A percentile compares a stretch with the other conserved stretches of the same genome.
Evolutionary conservation across 2,329 filamentous ascomycete genomes (phyloP).

Genomic region (Scopulariopsis brevicaulis): DNA sequence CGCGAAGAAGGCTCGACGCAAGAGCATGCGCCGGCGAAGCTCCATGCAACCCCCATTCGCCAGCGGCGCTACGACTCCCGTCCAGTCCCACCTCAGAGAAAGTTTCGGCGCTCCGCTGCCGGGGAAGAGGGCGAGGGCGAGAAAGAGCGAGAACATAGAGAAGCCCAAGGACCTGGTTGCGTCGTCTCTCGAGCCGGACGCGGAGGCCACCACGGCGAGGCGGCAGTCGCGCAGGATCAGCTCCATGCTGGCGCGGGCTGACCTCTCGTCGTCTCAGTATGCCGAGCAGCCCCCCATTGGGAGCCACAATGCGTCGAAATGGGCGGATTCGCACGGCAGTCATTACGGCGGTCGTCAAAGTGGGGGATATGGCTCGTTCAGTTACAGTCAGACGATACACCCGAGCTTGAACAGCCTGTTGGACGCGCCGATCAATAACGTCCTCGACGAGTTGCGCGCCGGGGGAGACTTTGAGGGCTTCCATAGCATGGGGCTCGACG

Average conservation of each 20-base stretch:
- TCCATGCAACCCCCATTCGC: slow-evolving; percentile 56
- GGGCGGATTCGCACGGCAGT: slow-evolving; percentile 65
- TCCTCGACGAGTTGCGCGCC: slow-evolving; percentile 56
- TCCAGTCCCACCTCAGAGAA: slow-evolving; percentile 60
- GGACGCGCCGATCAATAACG: slow-evolving; percentile 56
- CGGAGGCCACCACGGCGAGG: slow-evolving; percentile 35
- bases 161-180: slow-evolving; percentile 45
- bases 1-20: slow-evolving; percentile 31
- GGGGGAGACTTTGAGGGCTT: slow-evolving; percentile 56
- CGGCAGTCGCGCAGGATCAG: slow-evolving; percentile 71
- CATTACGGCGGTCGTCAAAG: slow-evolving; percentile 52
- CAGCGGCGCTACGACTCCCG: slow-evolving; percentile 68
- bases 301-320: slow-evolving; percentile 35
- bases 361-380: slow-evolving; percentile 25
- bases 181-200: slow-evolving; percentile 60
- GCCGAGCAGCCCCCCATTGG: slow-evolving; percentile 46
- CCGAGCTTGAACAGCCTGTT: slow-evolving; percentile 49
- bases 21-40: slow-evolving; percentile 42
- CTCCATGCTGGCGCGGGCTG: slow-evolving; percentile 77
- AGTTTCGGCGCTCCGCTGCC: slow-evolving; percentile 56
- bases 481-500: slow-evolving; percentile 60
- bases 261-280: slow-evolving; percentile 78
- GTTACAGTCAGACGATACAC: slow-evolving; percentile 32
- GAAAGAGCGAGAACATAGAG: slow-evolving; percentile 39
- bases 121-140: slow-evolving; percentile 30